phyloP scores from a whole-genome alignment of 352 stramenopile genomes.

The Phytopythium sindhum region DNA sequence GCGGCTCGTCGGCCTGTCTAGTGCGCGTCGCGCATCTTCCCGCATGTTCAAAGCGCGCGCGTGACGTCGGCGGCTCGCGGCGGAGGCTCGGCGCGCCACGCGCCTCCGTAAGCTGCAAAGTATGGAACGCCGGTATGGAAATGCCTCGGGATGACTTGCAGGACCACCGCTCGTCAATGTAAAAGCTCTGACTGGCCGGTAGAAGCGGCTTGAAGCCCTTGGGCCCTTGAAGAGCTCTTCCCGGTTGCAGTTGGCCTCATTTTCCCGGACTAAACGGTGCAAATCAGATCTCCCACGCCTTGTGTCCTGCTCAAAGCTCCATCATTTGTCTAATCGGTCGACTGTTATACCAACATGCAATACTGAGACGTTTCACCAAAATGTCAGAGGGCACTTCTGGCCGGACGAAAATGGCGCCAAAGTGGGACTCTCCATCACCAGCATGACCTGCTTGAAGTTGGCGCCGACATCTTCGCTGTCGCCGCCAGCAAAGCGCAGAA shows the following conservation, averaged over 20 bases:
- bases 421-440: neutral
- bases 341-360: neutral
- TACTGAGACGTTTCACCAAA: neutral
- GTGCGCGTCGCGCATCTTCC: constrained; percentile 1
- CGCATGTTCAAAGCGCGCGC: constrained; percentile 8
- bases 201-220: neutral
- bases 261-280: constrained; percentile 3
- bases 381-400: neutral
- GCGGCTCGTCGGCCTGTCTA: constrained; percentile 9
- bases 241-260: neutral
- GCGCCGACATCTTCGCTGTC: neutral
- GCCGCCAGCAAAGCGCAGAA: neutral
- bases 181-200: neutral
- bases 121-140: neutral
- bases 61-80: constrained; percentile 9
- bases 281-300: neutral
- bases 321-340: neutral
- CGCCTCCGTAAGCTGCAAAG: neutral
- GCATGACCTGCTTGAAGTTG: constrained; percentile 3
- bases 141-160: neutral
- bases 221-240: neutral
- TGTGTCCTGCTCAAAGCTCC: neutral
- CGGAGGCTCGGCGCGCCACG: neutral
- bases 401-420: neutral
- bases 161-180: neutral